Evolutionary conservation across 495 filamentous ascomycete species (phyloP), one percentile per base, ranked within the genome.

Genomic region (Xylaria acuta): DNA sequence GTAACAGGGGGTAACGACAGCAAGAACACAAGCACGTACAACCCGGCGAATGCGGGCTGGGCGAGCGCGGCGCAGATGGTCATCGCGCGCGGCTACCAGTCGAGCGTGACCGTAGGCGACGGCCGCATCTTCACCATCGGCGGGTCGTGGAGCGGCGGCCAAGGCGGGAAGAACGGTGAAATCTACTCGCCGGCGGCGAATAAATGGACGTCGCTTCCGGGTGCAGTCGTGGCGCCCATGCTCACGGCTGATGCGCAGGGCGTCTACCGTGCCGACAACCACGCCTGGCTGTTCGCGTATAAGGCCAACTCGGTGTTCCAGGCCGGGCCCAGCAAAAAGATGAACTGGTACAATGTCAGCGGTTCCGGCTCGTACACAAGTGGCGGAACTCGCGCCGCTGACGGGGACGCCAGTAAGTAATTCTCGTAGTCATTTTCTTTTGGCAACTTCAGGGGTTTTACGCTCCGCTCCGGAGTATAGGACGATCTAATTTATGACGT

Each of bases 261-360:
- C 7, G 74, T 81, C 6, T 90, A 82, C 67, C 81, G 85, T 20
- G 71, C 79, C 12, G 88, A 90, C 75, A 89, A 88, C 70, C 88
- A 90, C 72, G 85, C 73, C 56, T 90, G 88, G 89, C 80, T 91
- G n/a, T 91, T 90, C 75, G 87, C 76, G 12, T 91, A 88, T 86
- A 90, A 86, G 72, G 79, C 82, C 51, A 82, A 78, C 12, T 83
- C 74, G 34, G 84, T 89, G 25, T 88, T 90, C 81, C 88, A 90
- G 76, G 88, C 88, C 7, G 88, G 89, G 6, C 89, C 88, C 7
- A 85, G 81, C 69, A 80, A 75, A 60, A 69, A 75, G 1, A 90
- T 90, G 88, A 86, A 90, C 76, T 91, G 89, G 89, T 90, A 86
- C 75, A 75, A 74, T 16, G 84, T 83, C 14, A 69, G 70, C 11